These are phyloP conservation scores for Ceratocystis alfenasii DNA, from an alignment of 2,329 filamentous ascomycete species.

Conservation along the genomic window DNA sequence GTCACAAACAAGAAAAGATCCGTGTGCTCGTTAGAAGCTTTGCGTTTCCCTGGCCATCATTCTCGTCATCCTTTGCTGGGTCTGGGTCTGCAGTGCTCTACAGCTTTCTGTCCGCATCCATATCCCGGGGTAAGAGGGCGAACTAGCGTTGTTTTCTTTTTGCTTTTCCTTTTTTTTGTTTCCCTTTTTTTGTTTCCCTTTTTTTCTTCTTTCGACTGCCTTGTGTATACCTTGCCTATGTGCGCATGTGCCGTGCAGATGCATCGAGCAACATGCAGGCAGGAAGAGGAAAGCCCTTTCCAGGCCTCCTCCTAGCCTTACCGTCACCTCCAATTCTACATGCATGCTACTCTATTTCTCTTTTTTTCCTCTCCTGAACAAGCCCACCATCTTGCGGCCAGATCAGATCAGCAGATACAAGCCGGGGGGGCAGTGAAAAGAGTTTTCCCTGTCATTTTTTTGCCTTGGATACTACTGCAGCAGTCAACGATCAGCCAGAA, in stretches of 20 bases:
- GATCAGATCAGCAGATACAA: no score
- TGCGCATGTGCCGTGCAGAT: not conserved
- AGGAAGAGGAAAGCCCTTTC: not conserved
- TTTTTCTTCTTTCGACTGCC: not conserved
- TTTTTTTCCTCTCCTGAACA: not conserved
- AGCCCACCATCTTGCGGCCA: not conserved
- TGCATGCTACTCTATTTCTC: not conserved
- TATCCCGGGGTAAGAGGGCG: not conserved
- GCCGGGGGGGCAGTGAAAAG: no score
- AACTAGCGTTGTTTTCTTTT: not conserved
- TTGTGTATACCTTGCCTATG: not conserved
- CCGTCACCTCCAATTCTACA: not conserved
- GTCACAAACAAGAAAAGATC: no score
- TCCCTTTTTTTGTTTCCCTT: not conserved
- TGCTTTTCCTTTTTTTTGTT: not conserved
- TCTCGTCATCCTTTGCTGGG: no score
- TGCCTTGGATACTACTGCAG: not conserved
- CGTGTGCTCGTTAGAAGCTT: no score
- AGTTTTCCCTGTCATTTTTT: no score
- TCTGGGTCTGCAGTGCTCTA: no score
- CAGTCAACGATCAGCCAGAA: not conserved
- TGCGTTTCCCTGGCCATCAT: no score
- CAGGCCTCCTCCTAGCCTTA: not conserved
- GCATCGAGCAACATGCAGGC: not conserved
- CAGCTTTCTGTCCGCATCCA: not conserved